phyloP scores from a whole-genome alignment of 306 rosid species.

The Ormosia emarginata region DNA sequence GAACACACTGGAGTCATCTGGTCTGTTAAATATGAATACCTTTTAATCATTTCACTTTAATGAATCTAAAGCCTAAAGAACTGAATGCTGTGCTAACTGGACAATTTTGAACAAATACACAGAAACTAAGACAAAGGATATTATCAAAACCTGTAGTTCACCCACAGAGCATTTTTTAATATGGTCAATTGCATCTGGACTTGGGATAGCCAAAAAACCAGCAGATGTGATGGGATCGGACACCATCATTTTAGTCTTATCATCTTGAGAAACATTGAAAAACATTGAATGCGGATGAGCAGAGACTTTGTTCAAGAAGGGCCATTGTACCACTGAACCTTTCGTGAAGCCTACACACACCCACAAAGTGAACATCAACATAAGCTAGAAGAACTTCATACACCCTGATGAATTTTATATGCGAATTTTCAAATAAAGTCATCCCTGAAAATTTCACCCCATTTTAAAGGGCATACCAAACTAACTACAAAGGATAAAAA shows the following conservation, averaged over 20 bases:
- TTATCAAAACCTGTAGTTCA: slow-evolving; percentile 54
- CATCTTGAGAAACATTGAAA: slow-evolving; percentile 51
- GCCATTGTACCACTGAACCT: slow-evolving; percentile 51
- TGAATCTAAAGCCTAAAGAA: background rate
- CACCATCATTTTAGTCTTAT: slow-evolving; percentile 31
- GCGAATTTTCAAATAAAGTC: background rate
- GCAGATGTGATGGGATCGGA: slow-evolving; percentile 37
- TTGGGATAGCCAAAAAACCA: slow-evolving; percentile 34
- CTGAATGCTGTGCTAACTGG: background rate
- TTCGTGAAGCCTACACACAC: slow-evolving; percentile 32
- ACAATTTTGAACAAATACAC: background rate
- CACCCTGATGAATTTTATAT: background rate
- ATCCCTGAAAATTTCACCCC: background rate
- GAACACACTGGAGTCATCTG: background rate
- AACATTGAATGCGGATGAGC: slow-evolving; percentile 54
- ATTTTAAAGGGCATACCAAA: background rate
- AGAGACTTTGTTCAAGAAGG: slow-evolving; percentile 52
- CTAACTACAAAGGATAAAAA: background rate
- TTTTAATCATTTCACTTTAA: background rate
- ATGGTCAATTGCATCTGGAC: slow-evolving; percentile 33
- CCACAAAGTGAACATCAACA: slow-evolving; percentile 20
- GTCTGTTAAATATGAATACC: background rate
- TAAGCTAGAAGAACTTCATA: background rate
- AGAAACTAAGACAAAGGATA: background rate
- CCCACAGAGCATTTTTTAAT: slow-evolving; percentile 5